Percentiles rank a stretch among this genome's conserved stretches.
These are phyloP conservation scores for Stephanodiscus triporus DNA, from an alignment of 108 stramenopile species.

Conservation along the genomic window DNA sequence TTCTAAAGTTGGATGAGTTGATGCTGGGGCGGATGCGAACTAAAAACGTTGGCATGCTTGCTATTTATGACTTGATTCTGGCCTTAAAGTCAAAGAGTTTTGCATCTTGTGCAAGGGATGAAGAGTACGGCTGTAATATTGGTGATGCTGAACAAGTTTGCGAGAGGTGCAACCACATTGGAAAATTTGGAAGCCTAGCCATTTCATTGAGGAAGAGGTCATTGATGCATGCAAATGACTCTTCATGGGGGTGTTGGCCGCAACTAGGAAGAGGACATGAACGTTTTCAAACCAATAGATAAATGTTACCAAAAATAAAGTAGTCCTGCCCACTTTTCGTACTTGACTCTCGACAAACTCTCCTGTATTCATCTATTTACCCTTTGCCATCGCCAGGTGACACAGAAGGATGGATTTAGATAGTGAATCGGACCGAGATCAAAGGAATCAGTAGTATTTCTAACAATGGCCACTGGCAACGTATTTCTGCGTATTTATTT, in stretches of 20 bases:
- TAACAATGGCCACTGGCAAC: no score
- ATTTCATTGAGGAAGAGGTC: conserved; percentile 6
- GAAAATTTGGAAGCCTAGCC: conserved; percentile 23
- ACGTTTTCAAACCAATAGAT: no score
- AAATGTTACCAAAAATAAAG: no score
- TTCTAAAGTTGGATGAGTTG: conserved; percentile 12
- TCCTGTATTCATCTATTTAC: no score
- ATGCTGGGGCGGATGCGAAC: background rate
- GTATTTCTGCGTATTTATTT: no score
- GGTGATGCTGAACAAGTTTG: background rate
- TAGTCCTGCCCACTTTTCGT: no score
- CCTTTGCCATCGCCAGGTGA: no score
- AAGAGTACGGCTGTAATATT: conserved; percentile 5
- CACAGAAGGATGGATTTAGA: no score
- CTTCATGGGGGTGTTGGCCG: conserved; percentile 6
- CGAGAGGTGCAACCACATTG: conserved; percentile 26
- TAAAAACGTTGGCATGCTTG: conserved; percentile 22
- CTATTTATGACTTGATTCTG: conserved; percentile 33
- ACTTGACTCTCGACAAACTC: no score
- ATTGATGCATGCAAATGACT: background rate
- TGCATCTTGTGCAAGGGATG: conserved; percentile 25
- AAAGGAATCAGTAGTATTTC: no score
- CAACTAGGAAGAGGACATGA: no score
- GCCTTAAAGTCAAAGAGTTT: conserved; percentile 21
- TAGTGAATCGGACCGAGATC: no score